Base-by-base conservation (phyloP, 768 basidiomycete species). In the Trametes elegans region DNA sequence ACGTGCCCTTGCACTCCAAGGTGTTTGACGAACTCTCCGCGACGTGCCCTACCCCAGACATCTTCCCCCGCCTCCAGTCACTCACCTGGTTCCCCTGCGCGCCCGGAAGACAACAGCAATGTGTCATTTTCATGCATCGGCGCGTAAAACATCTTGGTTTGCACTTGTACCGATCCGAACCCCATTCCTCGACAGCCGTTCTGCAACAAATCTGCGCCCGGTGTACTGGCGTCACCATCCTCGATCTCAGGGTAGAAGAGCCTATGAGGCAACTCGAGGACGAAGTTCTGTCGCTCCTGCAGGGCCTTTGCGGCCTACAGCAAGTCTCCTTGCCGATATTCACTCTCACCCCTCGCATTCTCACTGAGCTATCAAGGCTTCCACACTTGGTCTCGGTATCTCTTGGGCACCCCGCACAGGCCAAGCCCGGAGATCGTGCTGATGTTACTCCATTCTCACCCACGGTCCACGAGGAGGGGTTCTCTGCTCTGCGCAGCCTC, bases 61-160 rank as follows among this genome's bases (percentile, higher is more conserved):
- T 86, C 38, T 66, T 86, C 7, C 85, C 85, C 7, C 80, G 79
- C 61, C 68, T 84, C 57, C 76, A 77, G 39, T 73, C 74, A 1
- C 67, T 87, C 8, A 65, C 73, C 10, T 87, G 82, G 82, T 65
- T 64, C 26, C 64, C 66, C 3, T 36, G 41, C 28, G 49, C 28
- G 36, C 26, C 58, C 2, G 60, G 53, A 0, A 45, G 62, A 26
- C 69, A 73, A 63, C 62, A 68, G 23, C 65, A 66, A 14, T 66
- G 69, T 34, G 73, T 79, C n/a, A 55, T 81, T 27, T 85, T 87
- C 67, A 79, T 87, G 75, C 81, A 84, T 59, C 63, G 66, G 23
- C 73, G 73, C 29, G 67, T 87, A 42, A 79, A 72, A 57, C 59
- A 68, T 24, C 64, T 77, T 41, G 48, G 63, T 21, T 29, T 69